Percentiles rank a stretch among this genome's conserved stretches.
These are phyloP conservation scores for Hirschioporus abietinus DNA, from an alignment of 768 basidiomycete species.

Conservation along the genomic window DNA sequence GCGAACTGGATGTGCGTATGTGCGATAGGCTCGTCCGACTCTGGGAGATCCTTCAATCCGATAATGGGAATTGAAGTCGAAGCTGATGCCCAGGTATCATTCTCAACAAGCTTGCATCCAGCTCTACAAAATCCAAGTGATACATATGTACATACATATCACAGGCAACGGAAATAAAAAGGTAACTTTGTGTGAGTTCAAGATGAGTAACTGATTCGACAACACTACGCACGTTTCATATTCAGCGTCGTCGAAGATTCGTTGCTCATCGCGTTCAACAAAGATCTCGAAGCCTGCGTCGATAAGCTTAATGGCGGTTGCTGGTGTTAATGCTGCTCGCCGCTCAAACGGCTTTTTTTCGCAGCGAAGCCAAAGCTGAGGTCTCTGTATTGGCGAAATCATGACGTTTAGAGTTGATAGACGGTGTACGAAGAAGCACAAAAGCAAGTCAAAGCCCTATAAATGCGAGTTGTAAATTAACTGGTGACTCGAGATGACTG, in stretches of 20 bases:
- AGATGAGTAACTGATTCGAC: too few relatives aligned
- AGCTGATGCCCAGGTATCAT: conserved; percentile 86
- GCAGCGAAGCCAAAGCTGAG: conserved; percentile 86
- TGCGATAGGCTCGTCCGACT: conserved; percentile 72
- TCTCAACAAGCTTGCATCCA: conserved; percentile 81
- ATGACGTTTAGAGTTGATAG: background rate
- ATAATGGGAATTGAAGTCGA: conserved; percentile 75
- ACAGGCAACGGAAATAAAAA: background rate
- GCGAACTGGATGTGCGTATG: conserved; percentile 99
- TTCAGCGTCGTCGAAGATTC: conserved; percentile 91
- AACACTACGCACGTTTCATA: conserved; percentile 73
- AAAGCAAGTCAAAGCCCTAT: too few relatives aligned
- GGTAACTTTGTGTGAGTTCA: too few relatives aligned
- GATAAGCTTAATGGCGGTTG: conserved; percentile 82
- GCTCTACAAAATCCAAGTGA: conserved; percentile 44
- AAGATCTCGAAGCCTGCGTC: conserved; percentile 85
- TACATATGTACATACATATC: background rate
- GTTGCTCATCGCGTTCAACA: conserved; percentile 90
- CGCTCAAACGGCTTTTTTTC: conserved; percentile 95
- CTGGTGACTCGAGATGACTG: too few relatives aligned
- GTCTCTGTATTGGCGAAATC: conserved; percentile 7
- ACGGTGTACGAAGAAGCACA: background rate
- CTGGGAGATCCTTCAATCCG: conserved; percentile 93
- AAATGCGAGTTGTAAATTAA: too few relatives aligned
- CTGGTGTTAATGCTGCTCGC: conserved; percentile 89